Base-by-base conservation (phyloP, 2,329 filamentous ascomycete species). In the Beauveria asiatica region DNA sequence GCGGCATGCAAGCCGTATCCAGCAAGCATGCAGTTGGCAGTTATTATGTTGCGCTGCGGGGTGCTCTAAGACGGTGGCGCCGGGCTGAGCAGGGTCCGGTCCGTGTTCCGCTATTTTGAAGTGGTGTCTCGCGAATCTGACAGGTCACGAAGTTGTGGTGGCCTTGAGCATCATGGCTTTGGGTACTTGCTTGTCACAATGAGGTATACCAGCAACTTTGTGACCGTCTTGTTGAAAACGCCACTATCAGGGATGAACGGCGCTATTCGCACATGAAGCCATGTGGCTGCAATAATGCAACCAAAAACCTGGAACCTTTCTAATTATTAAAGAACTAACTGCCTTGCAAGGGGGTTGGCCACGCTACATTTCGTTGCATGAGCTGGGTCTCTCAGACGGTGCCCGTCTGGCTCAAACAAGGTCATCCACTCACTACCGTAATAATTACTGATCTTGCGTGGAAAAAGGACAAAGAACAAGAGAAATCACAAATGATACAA, bases 1-100 rank as follows among this genome's bases (percentile, higher is more conserved):
- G 54, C 53, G 44, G 44, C 27, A 41, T 37, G 44, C 27, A 48
- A 4, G 54, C 46, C 30, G 23, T 13, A 37, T 16, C 33, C 33
- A 37, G 33, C 33, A 37, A 13, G 33, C 33, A 37, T 13, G 33
- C 33, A 37, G 11, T 33, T 33, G 30, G 10, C 30, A 33, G 30
- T 33, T 33, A 33, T 33, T 33, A 33, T 33, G 30, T 33, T 33
- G 30, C 8, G 25, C 37, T 51, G 39, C 39, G 56, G 46, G 48
- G 48, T 44, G 33, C 27, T 44, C 48, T 19, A 59, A 51, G 56
- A 58, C 56, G 46, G 46, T 57, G 54, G 54, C 54, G 44, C 53
- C 54, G 11, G 54, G 54, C 42, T 57, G 37, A 57, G 39, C 49
- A 53, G 53, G 57, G 57, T 41, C 57, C 57, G 57, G 57, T 59